Base-by-base conservation (phyloP, 495 filamentous ascomycete genomes). In the Podospora didyma region DNA sequence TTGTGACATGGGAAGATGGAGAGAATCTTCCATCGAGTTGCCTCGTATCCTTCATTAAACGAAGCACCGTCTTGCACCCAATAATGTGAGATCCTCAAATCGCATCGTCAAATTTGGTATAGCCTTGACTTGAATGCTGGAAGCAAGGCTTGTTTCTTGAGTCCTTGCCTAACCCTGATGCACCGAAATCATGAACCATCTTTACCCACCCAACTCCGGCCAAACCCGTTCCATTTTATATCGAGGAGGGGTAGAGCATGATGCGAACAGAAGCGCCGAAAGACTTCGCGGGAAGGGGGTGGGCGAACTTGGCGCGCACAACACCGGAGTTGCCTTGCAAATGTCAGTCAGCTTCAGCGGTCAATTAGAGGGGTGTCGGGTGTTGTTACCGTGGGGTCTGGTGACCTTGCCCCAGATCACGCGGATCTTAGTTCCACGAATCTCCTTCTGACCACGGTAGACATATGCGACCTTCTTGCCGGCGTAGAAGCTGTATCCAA, bases 361-460 rank as follows among this genome's bases (percentile, higher is more conserved):
- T 16, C 23, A 28, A 21, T 37, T 41, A 17, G 24, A 2, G 17
- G 22, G 19, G 5, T 21, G 11, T 37, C 23, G 26, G 24, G 28
- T 20, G 12, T 17, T 59, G 72, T 83, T 87, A 93, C 90, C 94
- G 77, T 97, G 92, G 71, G 90, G 85, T 68, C 90, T 83, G 69
- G 92, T 96, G 69, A 97, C 85, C 83, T 96, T 97, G 77, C 95
- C 95, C 94, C 95, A 98, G 79, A 97, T 97, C 60, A 97, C 92
- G 71, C 92, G 82, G 75, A 97, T 92, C 85, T 97, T 96, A 73
- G 91, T 90, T 71, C 94, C 94, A 66, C 90, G 89, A 65, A 92
- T 80, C 81, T 96, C 91, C 77, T 83, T 87, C 79, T 89, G 85
- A 58, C 86, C 94, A 63, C 92, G 89, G 82, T 97, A 97, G 75